Percentiles rank a stretch among this genome's conserved stretches.
Conservation (phyloP, 2,329 filamentous ascomycete genomes). For the Blastomyces gilchristii region DNA sequence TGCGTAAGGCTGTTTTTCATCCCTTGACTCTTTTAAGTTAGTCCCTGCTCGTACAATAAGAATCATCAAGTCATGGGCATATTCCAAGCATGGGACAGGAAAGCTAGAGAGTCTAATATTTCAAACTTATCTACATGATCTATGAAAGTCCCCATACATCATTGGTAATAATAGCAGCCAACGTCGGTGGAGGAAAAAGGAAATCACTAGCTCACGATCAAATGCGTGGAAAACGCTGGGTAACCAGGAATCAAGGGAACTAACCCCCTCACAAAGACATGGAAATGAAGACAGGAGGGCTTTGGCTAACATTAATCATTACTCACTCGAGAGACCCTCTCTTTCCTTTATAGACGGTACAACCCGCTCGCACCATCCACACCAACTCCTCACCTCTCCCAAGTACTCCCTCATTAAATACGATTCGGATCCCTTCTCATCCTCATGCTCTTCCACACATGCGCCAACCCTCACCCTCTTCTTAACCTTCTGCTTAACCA, state of each 20-base stretch:
- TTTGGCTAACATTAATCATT: background rate
- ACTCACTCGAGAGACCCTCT: background rate
- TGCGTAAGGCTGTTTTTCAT: no score
- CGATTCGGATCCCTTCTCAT: conserved; percentile 56
- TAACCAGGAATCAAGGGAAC: background rate
- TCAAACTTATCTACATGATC: background rate
- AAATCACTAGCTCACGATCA: background rate
- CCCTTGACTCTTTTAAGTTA: background rate
- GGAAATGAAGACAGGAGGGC: background rate
- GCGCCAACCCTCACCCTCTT: conserved; percentile 71
- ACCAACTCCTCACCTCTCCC: conserved; percentile 68
- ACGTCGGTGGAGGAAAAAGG: background rate
- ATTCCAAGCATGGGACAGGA: background rate
- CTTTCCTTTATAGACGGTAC: conserved; percentile 50
- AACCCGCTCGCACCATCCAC: conserved; percentile 77
- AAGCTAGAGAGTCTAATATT: background rate
- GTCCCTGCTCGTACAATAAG: background rate
- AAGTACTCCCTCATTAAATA: conserved; percentile 61
- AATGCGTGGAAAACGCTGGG: background rate
- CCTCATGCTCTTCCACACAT: conserved; percentile 75
- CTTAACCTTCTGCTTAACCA: conserved; percentile 80
- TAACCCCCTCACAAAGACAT: background rate
- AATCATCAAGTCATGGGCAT: no score
- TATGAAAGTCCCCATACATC: background rate
- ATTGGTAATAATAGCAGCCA: background rate